These are phyloP conservation scores for Aureobasidium sp. DNA, from an alignment of 2,329 filamentous ascomycete genomes.

Conservation along the genomic window DNA sequence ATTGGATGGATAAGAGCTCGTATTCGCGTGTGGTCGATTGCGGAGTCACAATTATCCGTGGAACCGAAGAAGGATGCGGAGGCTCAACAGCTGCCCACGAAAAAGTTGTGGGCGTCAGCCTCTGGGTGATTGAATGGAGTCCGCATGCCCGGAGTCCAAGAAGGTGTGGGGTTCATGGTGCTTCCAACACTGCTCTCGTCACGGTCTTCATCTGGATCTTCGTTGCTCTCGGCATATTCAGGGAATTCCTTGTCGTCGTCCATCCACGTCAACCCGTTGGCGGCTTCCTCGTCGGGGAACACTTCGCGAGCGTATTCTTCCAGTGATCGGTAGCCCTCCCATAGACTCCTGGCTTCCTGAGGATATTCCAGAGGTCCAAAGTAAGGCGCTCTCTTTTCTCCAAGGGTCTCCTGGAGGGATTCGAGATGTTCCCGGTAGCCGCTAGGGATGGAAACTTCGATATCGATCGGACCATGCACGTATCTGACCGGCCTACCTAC, in stretches of 20 bases:
- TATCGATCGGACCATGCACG: conserved; percentile 66
- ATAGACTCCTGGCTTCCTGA: conserved; percentile 66
- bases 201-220: conserved; percentile 15
- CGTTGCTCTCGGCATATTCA: conserved; percentile 16
- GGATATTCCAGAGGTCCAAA: conserved; percentile 56
- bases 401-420: conserved; percentile 51
- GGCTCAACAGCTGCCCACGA: conserved; percentile 15
- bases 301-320: conserved; percentile 94
- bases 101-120: conserved; percentile 14
- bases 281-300: conserved; percentile 88
- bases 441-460: conserved; percentile 75
- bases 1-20: background rate
- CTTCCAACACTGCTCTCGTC: conserved; percentile 10
- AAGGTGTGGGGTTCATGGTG: conserved; percentile 11
- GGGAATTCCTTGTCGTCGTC: conserved; percentile 31
- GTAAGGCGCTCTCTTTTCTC: conserved; percentile 51
- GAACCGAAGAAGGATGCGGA: background rate
- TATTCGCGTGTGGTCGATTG: background rate
- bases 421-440: conserved; percentile 86
- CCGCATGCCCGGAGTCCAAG: conserved; percentile 13
- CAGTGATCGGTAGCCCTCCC: conserved; percentile 83
- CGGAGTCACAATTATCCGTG: background rate
- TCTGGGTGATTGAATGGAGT: conserved; percentile 16
- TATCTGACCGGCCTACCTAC: conserved; percentile 72
- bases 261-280: conserved; percentile 95